A percentile compares a stretch with the other conserved stretches of the same genome.
phyloP scores from a whole-genome alignment of 208 protist genomes.

The Spongospora subterranea region DNA sequence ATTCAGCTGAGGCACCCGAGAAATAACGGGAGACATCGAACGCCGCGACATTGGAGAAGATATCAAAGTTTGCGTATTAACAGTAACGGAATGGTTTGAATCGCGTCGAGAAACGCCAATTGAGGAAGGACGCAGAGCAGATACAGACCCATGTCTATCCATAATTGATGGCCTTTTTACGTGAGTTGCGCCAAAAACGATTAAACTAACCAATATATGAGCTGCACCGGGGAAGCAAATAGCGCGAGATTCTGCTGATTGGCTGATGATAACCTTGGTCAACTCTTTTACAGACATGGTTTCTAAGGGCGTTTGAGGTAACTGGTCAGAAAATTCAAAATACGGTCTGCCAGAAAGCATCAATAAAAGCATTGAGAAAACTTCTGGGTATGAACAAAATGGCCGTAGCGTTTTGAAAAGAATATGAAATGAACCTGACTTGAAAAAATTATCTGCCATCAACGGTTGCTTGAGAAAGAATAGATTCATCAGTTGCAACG shows the following conservation, averaged over 20 bases:
- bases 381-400: neutral
- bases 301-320: neutral
- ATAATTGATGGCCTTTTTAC: neutral
- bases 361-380: neutral
- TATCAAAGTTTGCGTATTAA: neutral
- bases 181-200: neutral
- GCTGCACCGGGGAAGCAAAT: neutral
- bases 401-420: neutral
- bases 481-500: slow-evolving; percentile 6
- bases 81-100: neutral
- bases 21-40: neutral
- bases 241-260: neutral
- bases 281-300: neutral
- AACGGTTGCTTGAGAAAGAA: neutral
- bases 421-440: neutral
- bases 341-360: neutral
- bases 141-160: neutral
- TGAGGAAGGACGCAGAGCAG: neutral
- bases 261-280: neutral
- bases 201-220: neutral
- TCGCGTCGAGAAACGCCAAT: neutral
- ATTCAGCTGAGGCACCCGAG: neutral
- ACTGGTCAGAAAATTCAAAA: neutral
- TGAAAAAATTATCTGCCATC: neutral
- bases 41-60: neutral